Evolutionary conservation across 2,329 filamentous ascomycete species (phyloP).

Genomic region (Aspergillus proliferans): DNA sequence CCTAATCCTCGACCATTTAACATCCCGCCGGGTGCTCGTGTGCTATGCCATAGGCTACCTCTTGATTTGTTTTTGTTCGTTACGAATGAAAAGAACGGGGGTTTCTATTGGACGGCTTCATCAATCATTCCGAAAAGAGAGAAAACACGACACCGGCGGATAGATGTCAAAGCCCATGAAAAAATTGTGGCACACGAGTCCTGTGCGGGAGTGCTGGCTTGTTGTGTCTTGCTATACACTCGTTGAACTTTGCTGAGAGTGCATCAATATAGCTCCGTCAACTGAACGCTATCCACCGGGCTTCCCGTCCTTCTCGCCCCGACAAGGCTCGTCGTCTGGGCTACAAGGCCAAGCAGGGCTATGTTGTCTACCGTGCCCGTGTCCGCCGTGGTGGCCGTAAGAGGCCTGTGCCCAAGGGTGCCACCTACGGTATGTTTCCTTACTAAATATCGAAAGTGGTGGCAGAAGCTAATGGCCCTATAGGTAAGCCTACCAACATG

Average conservation of each 20-base stretch:
- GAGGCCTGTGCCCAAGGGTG: conserved; percentile 92
- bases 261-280: conserved; percentile 99
- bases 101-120: conserved; percentile 26
- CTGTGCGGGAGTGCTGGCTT: neutral
- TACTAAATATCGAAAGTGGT: conserved; percentile 17
- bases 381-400: conserved; percentile 99
- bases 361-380: conserved; percentile 99
- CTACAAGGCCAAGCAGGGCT: conserved; percentile 99
- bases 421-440: conserved; percentile 78
- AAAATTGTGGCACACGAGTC: conserved; percentile 36
- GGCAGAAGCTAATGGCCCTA: conserved; percentile 19
- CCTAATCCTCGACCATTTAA: conserved; percentile 30
- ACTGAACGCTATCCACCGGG: conserved; percentile 99
- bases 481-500: conserved; percentile 99
- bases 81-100: conserved; percentile 11
- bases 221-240: conserved; percentile 79
- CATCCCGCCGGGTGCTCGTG: conserved; percentile 32
- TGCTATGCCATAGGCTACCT: conserved; percentile 29
- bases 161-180: conserved; percentile 19
- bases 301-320: conserved; percentile 93
- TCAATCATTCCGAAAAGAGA: conserved; percentile 16
- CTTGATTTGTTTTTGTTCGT: conserved; percentile 17
- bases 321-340: conserved; percentile 99
- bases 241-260: conserved; percentile 99
- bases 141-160: conserved; percentile 24